Base-by-base conservation (phyloP, 192 early-diverging fungal species). In the Jimgerdemannia flammicorona region DNA sequence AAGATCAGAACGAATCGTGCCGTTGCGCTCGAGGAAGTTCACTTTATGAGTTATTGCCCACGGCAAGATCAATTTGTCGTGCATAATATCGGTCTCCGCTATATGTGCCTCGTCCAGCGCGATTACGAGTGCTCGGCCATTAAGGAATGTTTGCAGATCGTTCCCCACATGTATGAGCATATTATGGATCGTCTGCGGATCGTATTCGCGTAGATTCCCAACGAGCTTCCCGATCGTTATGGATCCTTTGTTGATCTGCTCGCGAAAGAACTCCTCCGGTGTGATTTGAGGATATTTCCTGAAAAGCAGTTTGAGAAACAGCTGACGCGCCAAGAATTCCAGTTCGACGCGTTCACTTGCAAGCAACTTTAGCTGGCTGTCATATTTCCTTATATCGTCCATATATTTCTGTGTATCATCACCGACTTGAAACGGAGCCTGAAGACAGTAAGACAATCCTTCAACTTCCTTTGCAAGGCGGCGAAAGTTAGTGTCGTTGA, bases 271-370 rank as follows among this genome's bases (percentile, higher is more conserved):
- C 66, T 73, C 75, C 66, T 59, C 10, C 41, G 76, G 76, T 40
- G 20, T 3, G 8, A 81, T 69, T 19, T 75, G 43, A 70, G 44
- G 8, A 11, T 78, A 73, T 54, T 59, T 72, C 11, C 71, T 70
- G 74, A 81, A 64, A 17, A 78, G 77, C 39, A 75, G 71, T 69
- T 75, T 67, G 0, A 81, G 68, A 64, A 81, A 78, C 20, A 78
- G 19, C n/a, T 74, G 71, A n/a, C 80, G 66, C 29, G 80, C 76
- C 40, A 81, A 67, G 71, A 81, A 72, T 44, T 78, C 80, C 4
- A 81, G 63, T 3, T 81, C 64, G 44, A 78, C 64, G 19, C 77
- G 72, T 39, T 81, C 74, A 69, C 69, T 68, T 44, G 64, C 63
- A 20, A 65, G 77, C 3, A 2, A 3, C 66, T 78, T 78, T 67